A percentile compares a stretch with the other conserved stretches of the same genome.
phyloP scores from a whole-genome alignment of 176 grass and related monocot genomes.

The Avena insularis region DNA sequence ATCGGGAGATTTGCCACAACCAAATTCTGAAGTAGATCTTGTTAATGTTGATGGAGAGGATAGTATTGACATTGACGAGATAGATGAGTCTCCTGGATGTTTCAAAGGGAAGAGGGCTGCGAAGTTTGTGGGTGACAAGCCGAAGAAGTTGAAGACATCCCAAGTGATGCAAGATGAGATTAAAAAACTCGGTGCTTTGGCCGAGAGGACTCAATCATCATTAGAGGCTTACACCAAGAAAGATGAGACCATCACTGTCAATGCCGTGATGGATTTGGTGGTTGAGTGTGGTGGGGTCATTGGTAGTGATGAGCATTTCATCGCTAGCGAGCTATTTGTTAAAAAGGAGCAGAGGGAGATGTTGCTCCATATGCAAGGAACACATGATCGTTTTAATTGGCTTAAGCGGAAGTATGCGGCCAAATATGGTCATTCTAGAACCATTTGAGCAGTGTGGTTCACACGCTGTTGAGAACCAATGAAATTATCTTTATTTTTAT shows the following conservation, averaged over 20 bases:
- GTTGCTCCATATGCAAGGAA: not conserved
- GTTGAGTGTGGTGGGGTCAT: not conserved
- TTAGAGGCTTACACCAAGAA: too few species aligned
- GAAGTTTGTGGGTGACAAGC: not conserved
- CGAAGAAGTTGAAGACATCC: not conserved
- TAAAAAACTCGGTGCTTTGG: too few species aligned
- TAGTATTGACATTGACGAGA: not conserved
- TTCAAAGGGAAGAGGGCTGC: not conserved
- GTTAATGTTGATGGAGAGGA: not conserved
- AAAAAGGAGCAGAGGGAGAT: not conserved
- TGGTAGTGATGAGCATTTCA: not conserved
- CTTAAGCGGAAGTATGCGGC: too few species aligned
- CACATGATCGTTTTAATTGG: too few species aligned
- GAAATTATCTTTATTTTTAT: too few species aligned
- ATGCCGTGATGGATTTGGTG: not conserved
- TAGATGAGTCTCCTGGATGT: not conserved
- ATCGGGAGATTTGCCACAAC: not conserved
- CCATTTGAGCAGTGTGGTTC: too few species aligned
- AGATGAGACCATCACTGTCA: not conserved
- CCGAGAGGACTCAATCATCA: too few species aligned
- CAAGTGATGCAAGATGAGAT: too few species aligned
- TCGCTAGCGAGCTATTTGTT: not conserved
- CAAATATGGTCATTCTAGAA: too few species aligned
- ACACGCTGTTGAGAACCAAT: too few species aligned
- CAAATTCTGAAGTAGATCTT: rapidly evolving